Evolutionary conservation across 805 yeast genomes (phyloP).

Genomic region (Lipomyces lipofer): DNA sequence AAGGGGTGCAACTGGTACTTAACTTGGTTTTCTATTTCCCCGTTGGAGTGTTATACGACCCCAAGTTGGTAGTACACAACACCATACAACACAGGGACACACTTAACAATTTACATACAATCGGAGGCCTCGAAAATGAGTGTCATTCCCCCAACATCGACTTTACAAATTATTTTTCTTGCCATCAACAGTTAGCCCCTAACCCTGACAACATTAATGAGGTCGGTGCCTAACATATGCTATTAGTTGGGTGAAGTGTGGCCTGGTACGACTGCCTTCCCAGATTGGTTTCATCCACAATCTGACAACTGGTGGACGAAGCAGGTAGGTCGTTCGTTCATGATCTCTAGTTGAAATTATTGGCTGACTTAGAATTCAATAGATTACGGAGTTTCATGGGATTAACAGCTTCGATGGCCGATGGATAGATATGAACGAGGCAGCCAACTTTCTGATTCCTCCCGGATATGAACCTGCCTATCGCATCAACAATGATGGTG

Average conservation of each 20-base stretch:
- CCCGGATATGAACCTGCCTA: not conserved
- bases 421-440: slow-evolving; percentile 82
- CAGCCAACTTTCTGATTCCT: slow-evolving; percentile 16
- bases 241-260: slow-evolving; percentile 40
- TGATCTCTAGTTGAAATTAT: not conserved
- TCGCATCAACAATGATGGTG: not conserved
- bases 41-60: too few species aligned
- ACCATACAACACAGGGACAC: too few species aligned
- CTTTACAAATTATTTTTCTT: too few species aligned
- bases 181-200: too few species aligned
- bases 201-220: too few species aligned
- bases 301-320: slow-evolving; percentile 34
- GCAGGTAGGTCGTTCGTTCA: slow-evolving; percentile 11
- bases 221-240: not conserved
- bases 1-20: too few species aligned
- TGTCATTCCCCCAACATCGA: too few species aligned
- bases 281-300: slow-evolving; percentile 37
- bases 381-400: slow-evolving; percentile 1
- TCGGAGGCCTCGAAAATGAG: too few species aligned
- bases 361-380: slow-evolving; percentile 27
- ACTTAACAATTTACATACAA: too few species aligned
- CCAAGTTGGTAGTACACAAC: too few species aligned
- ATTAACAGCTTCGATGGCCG: slow-evolving; percentile 20
- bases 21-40: too few species aligned
- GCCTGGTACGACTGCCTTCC: slow-evolving; percentile 41